Percentiles rank a stretch among this genome's conserved stretches.
Conservation (phyloP, 2,329 filamentous ascomycete species). For the Monosporascus sp. region DNA sequence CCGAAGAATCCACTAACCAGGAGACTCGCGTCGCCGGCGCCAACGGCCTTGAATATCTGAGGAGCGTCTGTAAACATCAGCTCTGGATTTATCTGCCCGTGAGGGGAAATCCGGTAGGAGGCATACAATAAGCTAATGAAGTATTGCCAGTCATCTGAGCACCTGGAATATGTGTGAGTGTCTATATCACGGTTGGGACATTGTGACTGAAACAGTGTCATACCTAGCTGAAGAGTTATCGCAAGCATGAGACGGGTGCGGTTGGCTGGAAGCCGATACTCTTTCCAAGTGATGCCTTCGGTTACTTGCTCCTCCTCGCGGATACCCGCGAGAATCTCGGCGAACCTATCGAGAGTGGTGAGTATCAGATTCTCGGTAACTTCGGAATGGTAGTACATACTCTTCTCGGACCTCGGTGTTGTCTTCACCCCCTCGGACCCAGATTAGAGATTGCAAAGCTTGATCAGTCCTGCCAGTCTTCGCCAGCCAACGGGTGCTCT, state of each 20-base stretch:
- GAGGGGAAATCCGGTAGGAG: not conserved
- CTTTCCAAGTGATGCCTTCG: conserved; percentile 41
- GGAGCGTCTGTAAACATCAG: conserved; percentile 34
- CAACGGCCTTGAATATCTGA: conserved; percentile 46
- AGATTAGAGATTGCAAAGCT: conserved; percentile 42
- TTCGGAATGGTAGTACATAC: conserved; percentile 12
- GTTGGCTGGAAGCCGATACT: conserved; percentile 41
- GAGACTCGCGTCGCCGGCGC: conserved; percentile 40
- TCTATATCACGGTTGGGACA: too few relatives aligned
- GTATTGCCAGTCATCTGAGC: conserved; percentile 47
- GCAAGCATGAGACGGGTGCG: conserved; percentile 43
- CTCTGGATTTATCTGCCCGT: conserved; percentile 1
- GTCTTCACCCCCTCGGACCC: conserved; percentile 44
- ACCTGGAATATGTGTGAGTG: conserved; percentile 12
- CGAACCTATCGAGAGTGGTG: conserved; percentile 22
- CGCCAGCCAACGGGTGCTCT: conserved; percentile 43
- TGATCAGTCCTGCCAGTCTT: conserved; percentile 40
- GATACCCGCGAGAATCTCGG: conserved; percentile 40
- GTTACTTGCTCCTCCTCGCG: conserved; percentile 40
- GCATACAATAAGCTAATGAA: conserved; percentile 42
- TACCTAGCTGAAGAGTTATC: conserved; percentile 44
- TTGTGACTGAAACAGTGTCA: not conserved
- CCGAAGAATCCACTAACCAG: conserved; percentile 50
- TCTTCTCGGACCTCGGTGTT: conserved; percentile 30
- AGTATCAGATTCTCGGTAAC: not conserved